Evolutionary conservation across 768 basidiomycete genomes (phyloP).

Genomic region (Russula sp.): DNA sequence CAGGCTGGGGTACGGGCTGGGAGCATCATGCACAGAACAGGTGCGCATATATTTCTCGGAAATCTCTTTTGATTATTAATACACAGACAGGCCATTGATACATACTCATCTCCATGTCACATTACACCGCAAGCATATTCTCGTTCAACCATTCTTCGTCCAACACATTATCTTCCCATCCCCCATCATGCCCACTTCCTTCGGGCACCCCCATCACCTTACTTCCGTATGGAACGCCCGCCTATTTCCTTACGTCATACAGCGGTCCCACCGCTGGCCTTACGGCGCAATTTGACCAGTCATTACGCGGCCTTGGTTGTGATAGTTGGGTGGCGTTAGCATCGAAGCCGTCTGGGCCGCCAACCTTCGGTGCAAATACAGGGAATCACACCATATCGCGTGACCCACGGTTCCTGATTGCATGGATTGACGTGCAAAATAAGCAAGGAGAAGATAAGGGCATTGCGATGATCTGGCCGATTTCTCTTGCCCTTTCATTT

Average conservation of each 20-base stretch:
- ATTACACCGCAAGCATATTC: slow-evolving; percentile 41
- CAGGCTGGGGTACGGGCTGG: slow-evolving; percentile 68
- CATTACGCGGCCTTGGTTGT: slow-evolving; percentile 60
- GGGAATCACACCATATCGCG: slow-evolving; percentile 7
- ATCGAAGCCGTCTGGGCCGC: slow-evolving; percentile 19
- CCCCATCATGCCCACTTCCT: slow-evolving; percentile 41
- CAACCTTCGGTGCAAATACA: slow-evolving; percentile 1
- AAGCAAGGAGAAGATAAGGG: slow-evolving; percentile 81
- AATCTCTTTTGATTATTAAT: slow-evolving; percentile 27
- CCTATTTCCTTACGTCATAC: slow-evolving; percentile 70
- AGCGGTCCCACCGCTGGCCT: slow-evolving; percentile 62
- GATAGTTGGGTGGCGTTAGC: slow-evolving; percentile 44
- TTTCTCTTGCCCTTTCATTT: slow-evolving; percentile 52
- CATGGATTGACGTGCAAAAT: slow-evolving; percentile 73
- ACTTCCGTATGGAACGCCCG: slow-evolving; percentile 68
- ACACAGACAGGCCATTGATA: slow-evolving; percentile 50
- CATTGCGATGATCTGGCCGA: slow-evolving; percentile 69
- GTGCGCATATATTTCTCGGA: slow-evolving; percentile 35
- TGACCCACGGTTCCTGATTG: slow-evolving; percentile 52
- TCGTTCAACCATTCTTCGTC: slow-evolving; percentile 58
- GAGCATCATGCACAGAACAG: slow-evolving; percentile 51
- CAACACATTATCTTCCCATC: slow-evolving; percentile 59
- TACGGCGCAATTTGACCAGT: slow-evolving; percentile 58
- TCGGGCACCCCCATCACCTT: slow-evolving; percentile 67
- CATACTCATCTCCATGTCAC: slow-evolving; percentile 43